phyloP scores from a whole-genome alignment of 1,139 yeast species.

The Yamadazyma diospyri region DNA sequence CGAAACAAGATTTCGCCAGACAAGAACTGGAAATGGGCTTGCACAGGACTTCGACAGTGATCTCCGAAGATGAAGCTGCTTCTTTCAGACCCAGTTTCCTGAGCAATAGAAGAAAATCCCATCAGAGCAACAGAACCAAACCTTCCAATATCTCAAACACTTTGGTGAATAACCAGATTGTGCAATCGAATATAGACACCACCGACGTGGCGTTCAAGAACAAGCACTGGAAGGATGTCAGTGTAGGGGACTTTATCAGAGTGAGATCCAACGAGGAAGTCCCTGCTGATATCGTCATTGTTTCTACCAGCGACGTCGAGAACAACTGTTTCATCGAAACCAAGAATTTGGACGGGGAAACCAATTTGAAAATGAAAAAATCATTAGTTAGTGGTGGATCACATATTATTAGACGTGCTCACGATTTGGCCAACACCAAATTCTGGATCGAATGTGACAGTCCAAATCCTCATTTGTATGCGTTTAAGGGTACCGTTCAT shows the following conservation, averaged over 20 bases:
- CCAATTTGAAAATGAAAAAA: slow-evolving; percentile 80
- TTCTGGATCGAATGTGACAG: slow-evolving; percentile 91
- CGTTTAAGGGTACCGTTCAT: slow-evolving; percentile 82
- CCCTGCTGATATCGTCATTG: slow-evolving; percentile 83
- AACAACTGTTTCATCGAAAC: slow-evolving; percentile 94
- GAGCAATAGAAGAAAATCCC: slow-evolving; percentile 13
- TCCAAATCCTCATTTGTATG: slow-evolving; percentile 78
- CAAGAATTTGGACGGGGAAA: slow-evolving; percentile 93
- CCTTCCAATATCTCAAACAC: slow-evolving; percentile 21
- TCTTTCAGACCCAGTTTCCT: slow-evolving; percentile 12
- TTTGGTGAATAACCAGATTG: slow-evolving; percentile 28
- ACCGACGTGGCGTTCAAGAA: slow-evolving; percentile 45
- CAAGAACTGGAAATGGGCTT: slow-evolving; percentile 29
- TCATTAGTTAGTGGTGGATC: slow-evolving; percentile 68
- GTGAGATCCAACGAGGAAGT: slow-evolving; percentile 85
- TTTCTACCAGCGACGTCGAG: slow-evolving; percentile 82
- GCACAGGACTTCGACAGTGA: slow-evolving; percentile 38
- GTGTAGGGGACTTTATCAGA: slow-evolving; percentile 86
- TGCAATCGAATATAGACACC: slow-evolving; percentile 14
- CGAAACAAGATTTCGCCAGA: slow-evolving; percentile 26
- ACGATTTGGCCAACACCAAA: slow-evolving; percentile 69
- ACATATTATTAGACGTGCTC: slow-evolving; percentile 53
- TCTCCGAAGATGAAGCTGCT: slow-evolving; percentile 26
- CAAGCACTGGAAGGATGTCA: slow-evolving; percentile 82
- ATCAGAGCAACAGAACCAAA: slow-evolving; percentile 9